Base-by-base conservation (phyloP, 2,329 filamentous ascomycete species). In the Fusarium citri region DNA sequence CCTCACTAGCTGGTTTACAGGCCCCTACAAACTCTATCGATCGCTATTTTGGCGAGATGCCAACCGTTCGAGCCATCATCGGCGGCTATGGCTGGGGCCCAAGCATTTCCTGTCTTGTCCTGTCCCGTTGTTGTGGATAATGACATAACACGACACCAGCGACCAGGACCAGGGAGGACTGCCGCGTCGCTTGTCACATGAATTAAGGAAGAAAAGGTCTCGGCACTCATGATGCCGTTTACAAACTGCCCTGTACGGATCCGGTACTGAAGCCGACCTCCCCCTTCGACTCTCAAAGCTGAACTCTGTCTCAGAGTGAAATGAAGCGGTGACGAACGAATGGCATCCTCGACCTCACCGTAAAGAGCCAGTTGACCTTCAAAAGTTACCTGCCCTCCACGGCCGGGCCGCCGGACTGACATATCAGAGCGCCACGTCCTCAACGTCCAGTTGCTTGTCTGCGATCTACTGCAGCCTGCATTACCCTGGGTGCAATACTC, bases 401-500 rank as follows among this genome's bases (percentile, higher is more conserved):
- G 30, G 48, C 30, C 62, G 42, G 57, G 30, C 53, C 41, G 46
- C 62, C 51, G 51, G 58, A 43, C 54, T 48, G 43, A 41, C 50
- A 55, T 40, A 66, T 31, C 48, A 61, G 30, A 57, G 42, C 67
- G 68, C 68, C 68, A 71, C 68, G 43, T 53, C 68, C 55, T 64
- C 47, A 57, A 55, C 48, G 22, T 49, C 59, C 46, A 65, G 59
- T 68, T 31, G 55, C 37, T 71, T 68, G 67, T 59, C 43, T 45
- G 15, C 30, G 48, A 70, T 49, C 66, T 58, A 49, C 64, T 57
- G 55, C 43, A 68, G 40, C 41, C 49, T 54, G 69, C 53, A 55
- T 55, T 48, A 43, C 55, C 26, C 50, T 43, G 23, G 62, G 22
- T 42, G 42, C 40, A n/a, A 45, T 59, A 23, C 37, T 67, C 67